Base-by-base conservation (phyloP, 1,284 basidiomycete species). In the Ustilago curta region DNA sequence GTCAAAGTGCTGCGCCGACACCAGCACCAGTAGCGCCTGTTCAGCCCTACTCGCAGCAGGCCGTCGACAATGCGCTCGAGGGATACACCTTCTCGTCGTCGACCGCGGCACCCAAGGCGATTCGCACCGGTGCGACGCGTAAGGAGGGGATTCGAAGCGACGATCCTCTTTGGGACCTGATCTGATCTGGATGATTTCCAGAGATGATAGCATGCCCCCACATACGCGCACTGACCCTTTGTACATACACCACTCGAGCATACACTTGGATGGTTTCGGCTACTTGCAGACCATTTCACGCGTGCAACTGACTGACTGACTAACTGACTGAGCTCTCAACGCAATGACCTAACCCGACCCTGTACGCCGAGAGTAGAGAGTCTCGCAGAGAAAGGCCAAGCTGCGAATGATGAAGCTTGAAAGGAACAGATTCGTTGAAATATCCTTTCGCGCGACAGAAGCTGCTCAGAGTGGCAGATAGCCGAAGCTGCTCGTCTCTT, bases 151-250 rank as follows among this genome's bases (percentile, higher is more conserved):
- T 76, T 32, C 59, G 73, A 27, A 56, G 31, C 18, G 73, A 76
- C 32, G 73, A 76, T 56, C 65, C 69, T 37, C 69, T 76, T 3
- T 76, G 73, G 73, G 69, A 71, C 43, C 53, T 76, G 37, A 67
- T 76, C 65, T 76, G 40, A 73, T 52, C 18, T 2, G 14, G 0
- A 27, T 23, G 7, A 27, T 9, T 5, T 4, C 11, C 31, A 23
- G 31, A 19, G 11, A 14, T 9, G 37, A 3, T 39, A 23, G 19
- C 43, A 8, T 8, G 39, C 14, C 31, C 62, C 35, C 23, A 59
- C 43, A 8, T 8, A 32, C 14, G 39, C 62, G 43, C 23, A 59
- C 59, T 56, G 23, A 40, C 25, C 29, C 27, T 21, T 45, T 39
- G 51, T 47, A 47, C 64, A 60, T 56, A 43, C 40, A 43, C 51